Conservation (phyloP, 2,329 filamentous ascomycete species). For the Teratosphaeria nubilosa region DNA sequence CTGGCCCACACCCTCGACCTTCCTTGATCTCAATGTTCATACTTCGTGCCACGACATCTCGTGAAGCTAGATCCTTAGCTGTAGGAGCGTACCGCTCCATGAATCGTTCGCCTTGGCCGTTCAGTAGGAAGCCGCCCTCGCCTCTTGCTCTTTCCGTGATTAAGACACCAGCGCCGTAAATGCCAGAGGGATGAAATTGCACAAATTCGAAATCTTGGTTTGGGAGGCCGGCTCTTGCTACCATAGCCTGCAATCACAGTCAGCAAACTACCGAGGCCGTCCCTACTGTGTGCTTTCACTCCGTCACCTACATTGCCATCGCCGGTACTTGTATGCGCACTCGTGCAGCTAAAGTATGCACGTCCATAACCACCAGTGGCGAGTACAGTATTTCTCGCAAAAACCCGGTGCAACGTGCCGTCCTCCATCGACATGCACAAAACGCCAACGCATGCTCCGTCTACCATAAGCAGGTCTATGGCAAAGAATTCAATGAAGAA, state of each 20-base stretch:
- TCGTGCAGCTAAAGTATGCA: slow-evolving; percentile 42
- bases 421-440: slow-evolving; percentile 41
- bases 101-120: slow-evolving; percentile 39
- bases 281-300: background rate
- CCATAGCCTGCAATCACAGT: slow-evolving; percentile 32
- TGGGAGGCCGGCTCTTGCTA: slow-evolving; percentile 37
- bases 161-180: slow-evolving; percentile 41
- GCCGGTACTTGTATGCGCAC: slow-evolving; percentile 40
- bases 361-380: slow-evolving; percentile 42
- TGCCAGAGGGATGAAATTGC: slow-evolving; percentile 42
- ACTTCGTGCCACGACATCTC: slow-evolving; percentile 38
- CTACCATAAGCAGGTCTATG: slow-evolving; percentile 40
- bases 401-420: slow-evolving; percentile 39
- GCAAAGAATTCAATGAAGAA: slow-evolving; percentile 44
- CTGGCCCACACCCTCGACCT: slow-evolving; percentile 35
- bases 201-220: slow-evolving; percentile 44
- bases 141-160: slow-evolving; percentile 43
- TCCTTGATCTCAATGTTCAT: slow-evolving; percentile 43
- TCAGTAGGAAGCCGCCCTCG: slow-evolving; percentile 42
- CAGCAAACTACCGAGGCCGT: background rate
- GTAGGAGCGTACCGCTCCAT: slow-evolving; percentile 45
- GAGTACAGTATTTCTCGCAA: slow-evolving; percentile 39
- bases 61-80: slow-evolving; percentile 39
- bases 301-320: slow-evolving; percentile 31
- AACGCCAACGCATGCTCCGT: slow-evolving; percentile 38